These are phyloP conservation scores for Aspergillus indologenus DNA, from an alignment of 495 filamentous ascomycete genomes.

Conservation along the genomic window DNA sequence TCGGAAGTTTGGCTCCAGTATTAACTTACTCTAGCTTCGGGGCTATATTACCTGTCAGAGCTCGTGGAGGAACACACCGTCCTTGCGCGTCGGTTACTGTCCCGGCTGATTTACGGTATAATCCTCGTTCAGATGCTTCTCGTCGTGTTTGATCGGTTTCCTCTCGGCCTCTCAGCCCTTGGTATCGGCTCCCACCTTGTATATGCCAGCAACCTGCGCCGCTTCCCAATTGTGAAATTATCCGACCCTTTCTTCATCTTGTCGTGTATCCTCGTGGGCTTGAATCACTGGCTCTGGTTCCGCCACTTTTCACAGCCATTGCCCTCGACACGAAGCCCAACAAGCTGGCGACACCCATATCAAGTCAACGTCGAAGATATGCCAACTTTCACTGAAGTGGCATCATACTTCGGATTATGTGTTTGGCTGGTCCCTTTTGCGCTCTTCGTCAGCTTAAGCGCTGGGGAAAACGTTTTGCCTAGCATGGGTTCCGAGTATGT, in stretches of 20 bases:
- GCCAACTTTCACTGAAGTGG: conserved; percentile 90
- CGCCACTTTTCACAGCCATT: conserved; percentile 73
- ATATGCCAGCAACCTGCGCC: conserved; percentile 84
- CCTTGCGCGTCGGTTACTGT: conserved; percentile 78
- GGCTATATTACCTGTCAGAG: conserved; percentile 97
- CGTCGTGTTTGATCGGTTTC: conserved; percentile 78
- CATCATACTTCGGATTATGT: conserved; percentile 92
- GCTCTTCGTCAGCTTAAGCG: conserved; percentile 88
- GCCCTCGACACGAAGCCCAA: conserved; percentile 24
- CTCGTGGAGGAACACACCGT: conserved; percentile 98
- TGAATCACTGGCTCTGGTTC: conserved; percentile 99
- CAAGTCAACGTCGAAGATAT: conserved; percentile 53
- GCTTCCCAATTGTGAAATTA: conserved; percentile 85
- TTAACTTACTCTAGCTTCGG: conserved; percentile 62
- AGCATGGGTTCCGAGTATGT: conserved; percentile 72
- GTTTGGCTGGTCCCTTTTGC: conserved; percentile 97
- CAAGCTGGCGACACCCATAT: conserved; percentile 54
- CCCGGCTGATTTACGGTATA: conserved; percentile 78
- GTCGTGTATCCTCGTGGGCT: conserved; percentile 78
- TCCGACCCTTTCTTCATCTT: conserved; percentile 83
- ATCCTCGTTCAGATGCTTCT: conserved; percentile 74
- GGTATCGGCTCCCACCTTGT: conserved; percentile 80
- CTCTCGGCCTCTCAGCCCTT: conserved; percentile 65
- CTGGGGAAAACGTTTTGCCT: conserved; percentile 90
- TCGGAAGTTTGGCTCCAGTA: not conserved